These are phyloP conservation scores for Leccinum laetum DNA, from an alignment of 1,284 basidiomycete species.

Conservation along the genomic window DNA sequence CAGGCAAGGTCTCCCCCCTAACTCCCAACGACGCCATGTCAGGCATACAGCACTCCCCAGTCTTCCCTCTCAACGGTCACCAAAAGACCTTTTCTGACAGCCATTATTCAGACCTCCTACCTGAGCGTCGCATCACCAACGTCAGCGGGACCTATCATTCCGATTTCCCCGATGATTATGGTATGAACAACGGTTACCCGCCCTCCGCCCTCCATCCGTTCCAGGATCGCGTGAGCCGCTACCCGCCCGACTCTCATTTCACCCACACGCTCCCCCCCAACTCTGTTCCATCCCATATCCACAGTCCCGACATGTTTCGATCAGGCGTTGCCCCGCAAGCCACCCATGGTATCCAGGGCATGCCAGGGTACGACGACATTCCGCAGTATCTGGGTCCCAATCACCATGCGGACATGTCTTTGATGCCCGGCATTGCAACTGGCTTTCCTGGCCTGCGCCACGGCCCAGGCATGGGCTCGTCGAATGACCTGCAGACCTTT, in stretches of 20 bases:
- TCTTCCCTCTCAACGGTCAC: constrained; percentile 42
- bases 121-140: constrained; percentile 58
- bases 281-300: constrained; percentile 45
- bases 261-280: constrained; percentile 40
- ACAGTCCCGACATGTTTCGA: constrained; percentile 54
- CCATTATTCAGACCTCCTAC: constrained; percentile 51
- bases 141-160: constrained; percentile 47
- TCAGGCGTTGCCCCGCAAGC: constrained; percentile 63
- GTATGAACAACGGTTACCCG: constrained; percentile 50
- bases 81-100: constrained; percentile 57
- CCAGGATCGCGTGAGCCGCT: constrained; percentile 56
- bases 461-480: constrained; percentile 53
- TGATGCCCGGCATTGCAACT: constrained; percentile 62
- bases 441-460: constrained; percentile 66
- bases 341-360: constrained; percentile 55
- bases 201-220: constrained; percentile 52
- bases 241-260: constrained; percentile 49
- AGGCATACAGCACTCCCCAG: constrained; percentile 52
- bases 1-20: constrained; percentile 72
- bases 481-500: constrained; percentile 75
- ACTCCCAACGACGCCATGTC: constrained; percentile 65
- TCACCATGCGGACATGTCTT: constrained; percentile 52
- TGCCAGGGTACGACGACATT: constrained; percentile 56
- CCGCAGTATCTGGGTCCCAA: constrained; percentile 51
- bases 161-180: constrained; percentile 65